Evolutionary conservation across 176 grass and related monocot genomes (phyloP).

Genomic region (Poa annua): DNA sequence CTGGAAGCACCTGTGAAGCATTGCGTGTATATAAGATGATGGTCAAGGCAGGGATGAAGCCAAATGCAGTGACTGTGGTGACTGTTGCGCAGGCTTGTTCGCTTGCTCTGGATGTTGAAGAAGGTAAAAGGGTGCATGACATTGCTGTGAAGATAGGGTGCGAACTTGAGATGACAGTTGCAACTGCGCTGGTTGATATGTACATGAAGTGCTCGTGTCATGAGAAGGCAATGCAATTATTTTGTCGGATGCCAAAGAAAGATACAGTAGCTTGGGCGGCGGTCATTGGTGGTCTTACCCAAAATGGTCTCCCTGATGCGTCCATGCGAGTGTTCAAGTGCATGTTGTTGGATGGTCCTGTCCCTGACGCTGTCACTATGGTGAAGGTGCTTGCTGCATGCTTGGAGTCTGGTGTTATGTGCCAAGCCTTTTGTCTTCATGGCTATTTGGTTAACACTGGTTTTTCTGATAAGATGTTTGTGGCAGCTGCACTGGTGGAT

Average conservation of each 20-base stretch:
- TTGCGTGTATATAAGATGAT: slow-evolving; percentile 63
- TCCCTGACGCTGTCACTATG: slow-evolving; percentile 61
- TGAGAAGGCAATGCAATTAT: slow-evolving; percentile 51
- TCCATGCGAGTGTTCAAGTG: slow-evolving; percentile 51
- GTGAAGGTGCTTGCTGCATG: slow-evolving; percentile 63
- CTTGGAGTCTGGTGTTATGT: slow-evolving; percentile 42
- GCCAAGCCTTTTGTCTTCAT: slow-evolving; percentile 64
- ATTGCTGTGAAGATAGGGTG: slow-evolving; percentile 50
- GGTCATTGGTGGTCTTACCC: slow-evolving; percentile 60
- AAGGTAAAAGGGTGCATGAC: slow-evolving; percentile 59
- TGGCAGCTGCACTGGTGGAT: slow-evolving; percentile 58
- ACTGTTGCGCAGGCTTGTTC: slow-evolving; percentile 63
- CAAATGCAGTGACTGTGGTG: slow-evolving; percentile 60
- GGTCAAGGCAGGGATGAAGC: slow-evolving; percentile 46
- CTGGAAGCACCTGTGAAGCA: slow-evolving; percentile 27
- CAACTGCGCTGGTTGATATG: slow-evolving; percentile 72
- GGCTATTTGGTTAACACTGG: slow-evolving; percentile 61
- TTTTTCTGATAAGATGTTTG: slow-evolving; percentile 61
- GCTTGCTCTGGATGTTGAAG: slow-evolving; percentile 40
- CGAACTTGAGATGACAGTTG: slow-evolving; percentile 59
- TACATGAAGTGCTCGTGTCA: slow-evolving; percentile 76
- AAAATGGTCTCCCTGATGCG: slow-evolving; percentile 53
- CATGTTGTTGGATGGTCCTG: slow-evolving; percentile 50
- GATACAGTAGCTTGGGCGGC: slow-evolving; percentile 68
- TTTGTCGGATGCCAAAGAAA: slow-evolving; percentile 64